Conservation (phyloP, 805 yeast species). For the Wickerhamiella qilinensis region DNA sequence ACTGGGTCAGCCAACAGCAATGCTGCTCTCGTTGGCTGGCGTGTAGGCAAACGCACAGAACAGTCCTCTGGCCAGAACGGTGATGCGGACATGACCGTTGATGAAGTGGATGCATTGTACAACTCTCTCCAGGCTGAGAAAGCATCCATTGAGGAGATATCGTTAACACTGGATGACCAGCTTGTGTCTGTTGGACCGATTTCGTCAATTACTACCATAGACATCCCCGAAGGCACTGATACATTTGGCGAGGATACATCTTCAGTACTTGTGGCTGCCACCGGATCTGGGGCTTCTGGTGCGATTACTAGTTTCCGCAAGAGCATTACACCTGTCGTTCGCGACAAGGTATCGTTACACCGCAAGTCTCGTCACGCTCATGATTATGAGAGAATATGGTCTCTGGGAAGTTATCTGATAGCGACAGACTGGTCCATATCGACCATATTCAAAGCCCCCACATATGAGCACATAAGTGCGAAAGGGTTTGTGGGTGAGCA, state of each 20-base stretch:
- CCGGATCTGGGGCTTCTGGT: background rate
- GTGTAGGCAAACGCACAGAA: background rate
- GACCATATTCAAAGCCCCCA: background rate
- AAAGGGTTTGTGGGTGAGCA: background rate
- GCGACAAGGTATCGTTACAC: background rate
- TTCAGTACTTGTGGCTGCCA: background rate
- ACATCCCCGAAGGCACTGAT: background rate
- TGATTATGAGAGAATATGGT: background rate
- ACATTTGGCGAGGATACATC: background rate
- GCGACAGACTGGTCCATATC: background rate
- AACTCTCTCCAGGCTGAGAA: background rate
- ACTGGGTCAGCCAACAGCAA: slow-evolving; percentile 1
- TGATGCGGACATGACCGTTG: slow-evolving; percentile 35
- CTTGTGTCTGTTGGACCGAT: slow-evolving; percentile 6
- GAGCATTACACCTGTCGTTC: background rate
- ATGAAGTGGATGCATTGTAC: slow-evolving; percentile 24
- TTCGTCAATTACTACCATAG: background rate
- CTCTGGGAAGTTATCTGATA: background rate
- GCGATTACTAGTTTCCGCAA: background rate
- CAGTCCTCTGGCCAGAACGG: too few species aligned
- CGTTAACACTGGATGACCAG: slow-evolving; percentile 1
- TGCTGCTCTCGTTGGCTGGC: slow-evolving; percentile 1
- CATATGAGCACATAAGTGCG: background rate
- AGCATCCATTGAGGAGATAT: background rate
- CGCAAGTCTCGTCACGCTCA: background rate